A percentile compares a stretch with the other conserved stretches of the same genome.
phyloP scores from a whole-genome alignment of 306 rosid species.

The Rosa lucieae region DNA sequence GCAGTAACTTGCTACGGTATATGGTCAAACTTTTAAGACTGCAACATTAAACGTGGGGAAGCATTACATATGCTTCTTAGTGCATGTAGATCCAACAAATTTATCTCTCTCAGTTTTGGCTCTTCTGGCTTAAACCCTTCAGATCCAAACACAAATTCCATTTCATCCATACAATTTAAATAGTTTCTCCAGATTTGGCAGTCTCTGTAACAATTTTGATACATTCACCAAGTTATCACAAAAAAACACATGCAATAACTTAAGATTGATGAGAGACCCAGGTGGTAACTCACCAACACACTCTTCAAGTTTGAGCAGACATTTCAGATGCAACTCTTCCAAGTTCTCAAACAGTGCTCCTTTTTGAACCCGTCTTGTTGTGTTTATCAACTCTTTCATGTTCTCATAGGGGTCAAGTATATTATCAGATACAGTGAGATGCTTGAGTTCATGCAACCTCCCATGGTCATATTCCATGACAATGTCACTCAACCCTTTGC shows the following conservation, averaged over 20 bases:
- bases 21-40: background rate
- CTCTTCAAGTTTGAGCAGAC: background rate
- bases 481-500: background rate
- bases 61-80: background rate
- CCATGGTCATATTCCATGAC: background rate
- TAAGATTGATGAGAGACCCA: background rate
- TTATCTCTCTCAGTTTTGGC: background rate
- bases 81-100: background rate
- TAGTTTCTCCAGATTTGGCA: background rate
- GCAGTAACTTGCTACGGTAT: background rate
- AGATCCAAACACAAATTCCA: background rate
- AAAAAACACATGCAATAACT: background rate
- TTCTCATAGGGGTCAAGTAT: no score
- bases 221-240: background rate
- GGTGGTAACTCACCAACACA: no score
- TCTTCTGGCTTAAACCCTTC: background rate
- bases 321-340: background rate
- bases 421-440: background rate
- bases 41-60: background rate
- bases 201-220: background rate
- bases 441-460: background rate
- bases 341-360: background rate
- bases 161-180: background rate
- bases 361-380: no score
- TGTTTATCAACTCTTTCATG: background rate